Evolutionary conservation across 805 yeast species (phyloP).

Genomic region (Candida tallmaniae): DNA sequence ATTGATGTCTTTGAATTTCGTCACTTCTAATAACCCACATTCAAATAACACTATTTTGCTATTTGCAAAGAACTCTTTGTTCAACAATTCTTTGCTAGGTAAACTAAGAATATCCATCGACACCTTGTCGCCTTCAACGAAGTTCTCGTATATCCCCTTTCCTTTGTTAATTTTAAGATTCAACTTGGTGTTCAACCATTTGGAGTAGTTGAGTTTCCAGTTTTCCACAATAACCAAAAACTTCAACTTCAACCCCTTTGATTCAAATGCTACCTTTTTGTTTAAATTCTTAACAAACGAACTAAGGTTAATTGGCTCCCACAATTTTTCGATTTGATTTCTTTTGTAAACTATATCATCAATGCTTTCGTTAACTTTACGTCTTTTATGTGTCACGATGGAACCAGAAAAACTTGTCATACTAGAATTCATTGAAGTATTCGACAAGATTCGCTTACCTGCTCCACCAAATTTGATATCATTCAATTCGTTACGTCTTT

Average conservation of each 20-base stretch:
- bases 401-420: constrained; percentile 8
- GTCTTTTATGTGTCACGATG: constrained; percentile 6
- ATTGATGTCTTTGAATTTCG: constrained; percentile 10
- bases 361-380: constrained; percentile 11
- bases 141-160: constrained; percentile 21
- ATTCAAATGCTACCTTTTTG: constrained; percentile 20
- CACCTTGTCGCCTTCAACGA: constrained; percentile 21
- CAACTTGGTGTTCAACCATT: constrained; percentile 48
- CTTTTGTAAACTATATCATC: constrained; percentile 23
- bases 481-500: constrained; percentile 26
- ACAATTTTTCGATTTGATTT: constrained; percentile 33
- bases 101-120: constrained; percentile 35
- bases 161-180: constrained; percentile 28
- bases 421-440: constrained; percentile 6
- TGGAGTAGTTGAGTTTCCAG: constrained; percentile 44
- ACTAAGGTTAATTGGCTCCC: constrained; percentile 45
- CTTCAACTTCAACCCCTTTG: constrained; percentile 21
- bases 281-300: constrained; percentile 27
- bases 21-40: constrained; percentile 39
- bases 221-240: constrained; percentile 43
- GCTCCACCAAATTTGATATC: constrained; percentile 23
- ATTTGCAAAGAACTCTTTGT: constrained; percentile 33
- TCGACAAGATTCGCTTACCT: constrained; percentile 15
- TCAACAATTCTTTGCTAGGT: constrained; percentile 33
- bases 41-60: constrained; percentile 47